Base-by-base conservation (phyloP, 441 rosid species). In the Gossypium aridum region DNA sequence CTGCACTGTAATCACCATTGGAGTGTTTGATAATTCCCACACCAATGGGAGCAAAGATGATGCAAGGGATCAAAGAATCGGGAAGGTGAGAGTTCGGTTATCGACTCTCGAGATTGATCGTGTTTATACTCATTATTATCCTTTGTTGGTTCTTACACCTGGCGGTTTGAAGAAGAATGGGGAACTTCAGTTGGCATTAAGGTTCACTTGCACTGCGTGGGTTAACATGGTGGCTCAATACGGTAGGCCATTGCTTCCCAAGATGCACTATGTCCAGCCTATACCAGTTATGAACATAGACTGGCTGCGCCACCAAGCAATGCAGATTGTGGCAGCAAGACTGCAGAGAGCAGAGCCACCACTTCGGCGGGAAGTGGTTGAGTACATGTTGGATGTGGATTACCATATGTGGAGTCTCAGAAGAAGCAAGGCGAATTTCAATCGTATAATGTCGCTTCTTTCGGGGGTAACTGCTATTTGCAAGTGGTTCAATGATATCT, bases 301-400 rank as follows among this genome's bases (percentile, higher is more conserved):
- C 63, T 43, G 74, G 84, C 88, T 90, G 43, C 87, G 94, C 56
- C 82, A 78, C 79, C 89, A 86, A 70, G 94, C 94, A n/a, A 86
- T 81, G 88, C 86, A 83, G 78, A 88, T 88, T 66, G 90, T 90
- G 39, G 88, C 89, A 7, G 81, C 80, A 13, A 85, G 94, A 65
- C 80, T 90, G 61, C 65, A 79, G 53, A 81, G 90, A 68, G 81
- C 94, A 0, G 94, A 88, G 84, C 92, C 94, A 61, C 94, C 90
- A 0, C 85, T 89, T 43, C 81, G 94, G 78, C 80, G 78, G 1
- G 91, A 89, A 79, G 86, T 78, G 26, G 87, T 88, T 13, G 89
- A 90, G 80, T 88, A 90, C 82, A 86, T 88, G 90, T 85, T 90
- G 59, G 94, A 90, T 77, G 88, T 86, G 14, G 91, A 88, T 82